Conservation (phyloP, 2,329 filamentous ascomycete genomes). For the Pseudocercospora fuligena region DNA sequence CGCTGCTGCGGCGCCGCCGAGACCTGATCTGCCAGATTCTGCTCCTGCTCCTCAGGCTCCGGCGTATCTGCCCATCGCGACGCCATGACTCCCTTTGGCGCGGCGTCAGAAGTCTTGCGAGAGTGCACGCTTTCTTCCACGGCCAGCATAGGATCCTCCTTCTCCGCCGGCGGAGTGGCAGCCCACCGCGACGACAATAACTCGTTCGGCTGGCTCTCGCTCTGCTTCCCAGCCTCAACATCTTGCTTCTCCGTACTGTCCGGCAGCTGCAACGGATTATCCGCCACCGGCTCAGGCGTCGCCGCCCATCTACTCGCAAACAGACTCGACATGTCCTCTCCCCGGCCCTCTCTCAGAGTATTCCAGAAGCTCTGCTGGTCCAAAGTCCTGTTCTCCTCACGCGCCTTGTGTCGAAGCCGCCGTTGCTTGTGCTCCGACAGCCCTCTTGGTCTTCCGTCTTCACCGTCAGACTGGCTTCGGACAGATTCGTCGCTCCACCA, state of each 20-base stretch:
- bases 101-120: conserved; percentile 10
- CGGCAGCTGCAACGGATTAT: conserved; percentile 11
- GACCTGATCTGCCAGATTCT: conserved; percentile 13
- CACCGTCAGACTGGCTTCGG: conserved; percentile 61
- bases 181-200: conserved; percentile 35
- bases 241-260: conserved; percentile 12
- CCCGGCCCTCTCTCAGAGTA: conserved; percentile 46
- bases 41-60: conserved; percentile 23
- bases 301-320: conserved; percentile 39
- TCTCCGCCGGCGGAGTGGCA: conserved; percentile 26
- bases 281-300: conserved; percentile 29
- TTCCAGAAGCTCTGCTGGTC: conserved; percentile 58
- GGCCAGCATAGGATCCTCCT: conserved; percentile 14
- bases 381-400: conserved; percentile 53
- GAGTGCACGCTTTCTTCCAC: conserved; percentile 9
- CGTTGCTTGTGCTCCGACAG: conserved; percentile 9
- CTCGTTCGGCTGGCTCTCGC: conserved; percentile 25
- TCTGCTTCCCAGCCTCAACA: conserved; percentile 1
- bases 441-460: conserved; percentile 20
- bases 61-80: conserved; percentile 38
- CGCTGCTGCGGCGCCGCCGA: not conserved
- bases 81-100: conserved; percentile 33
- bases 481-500: conserved; percentile 82
- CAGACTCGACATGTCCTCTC: conserved; percentile 40
- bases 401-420: conserved; percentile 45